phyloP scores from a whole-genome alignment of 169 alveolate genomes.

The Plasmodium fragile region DNA sequence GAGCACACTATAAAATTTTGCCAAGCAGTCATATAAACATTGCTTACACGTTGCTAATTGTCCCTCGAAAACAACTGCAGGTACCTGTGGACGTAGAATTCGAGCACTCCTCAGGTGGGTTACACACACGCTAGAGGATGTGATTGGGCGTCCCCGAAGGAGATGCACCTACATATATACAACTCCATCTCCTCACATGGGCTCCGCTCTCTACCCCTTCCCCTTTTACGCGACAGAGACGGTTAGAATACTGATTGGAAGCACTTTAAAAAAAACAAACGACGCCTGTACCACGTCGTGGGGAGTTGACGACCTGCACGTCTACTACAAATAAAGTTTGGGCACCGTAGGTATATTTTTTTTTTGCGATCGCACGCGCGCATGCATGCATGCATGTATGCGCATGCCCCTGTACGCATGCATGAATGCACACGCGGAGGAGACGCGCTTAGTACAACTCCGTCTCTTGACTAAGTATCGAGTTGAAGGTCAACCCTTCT shows the following conservation, averaged over 20 bases:
- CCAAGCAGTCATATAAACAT: background rate
- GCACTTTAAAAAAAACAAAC: conserved; percentile 77
- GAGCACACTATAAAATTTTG: background rate
- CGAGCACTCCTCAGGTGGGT: conserved; percentile 45
- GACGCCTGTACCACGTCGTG: conserved; percentile 87
- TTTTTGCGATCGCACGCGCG: background rate
- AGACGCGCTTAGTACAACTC: background rate
- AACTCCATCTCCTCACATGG: background rate
- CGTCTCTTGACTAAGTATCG: conserved; percentile 22
- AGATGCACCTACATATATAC: background rate
- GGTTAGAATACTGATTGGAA: conserved; percentile 74
- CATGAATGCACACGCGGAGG: background rate
- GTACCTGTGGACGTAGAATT: conserved; percentile 39
- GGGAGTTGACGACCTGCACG: conserved; percentile 88
- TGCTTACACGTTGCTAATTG: background rate
- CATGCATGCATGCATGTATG: background rate
- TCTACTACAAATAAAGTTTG: conserved; percentile 73
- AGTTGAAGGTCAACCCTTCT: conserved; percentile 19
- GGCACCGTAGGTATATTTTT: background rate
- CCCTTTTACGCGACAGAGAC: conserved; percentile 12
- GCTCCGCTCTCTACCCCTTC: background rate
- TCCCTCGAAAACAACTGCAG: background rate
- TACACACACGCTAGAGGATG: background rate
- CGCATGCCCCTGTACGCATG: background rate
- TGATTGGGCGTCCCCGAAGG: background rate